Base-by-base conservation (phyloP, 768 basidiomycete species). In the Lepiota venenata region DNA sequence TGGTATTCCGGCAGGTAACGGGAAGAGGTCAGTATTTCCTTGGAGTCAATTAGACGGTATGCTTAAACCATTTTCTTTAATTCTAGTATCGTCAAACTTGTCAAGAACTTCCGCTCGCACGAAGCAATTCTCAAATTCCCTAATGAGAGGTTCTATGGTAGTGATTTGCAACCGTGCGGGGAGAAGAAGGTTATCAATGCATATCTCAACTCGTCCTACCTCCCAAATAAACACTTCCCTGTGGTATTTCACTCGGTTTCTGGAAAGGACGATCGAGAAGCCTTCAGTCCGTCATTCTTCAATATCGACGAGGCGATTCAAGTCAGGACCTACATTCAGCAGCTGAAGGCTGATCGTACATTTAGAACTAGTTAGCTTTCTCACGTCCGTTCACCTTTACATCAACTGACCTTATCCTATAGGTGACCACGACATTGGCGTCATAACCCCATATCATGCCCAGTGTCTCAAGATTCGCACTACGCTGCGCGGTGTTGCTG, bases 281-380 rank as follows among this genome's bases (percentile, higher is more conserved):
- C 79, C 2, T 74, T 77, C 0, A 87, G 85, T 0, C 87, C 85
- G 1, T 87, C 84, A 0, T 87, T 85, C 65, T 88, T 87, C 72
- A 88, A 88, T 55, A 75, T 81, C 36, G 75, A 81, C 25, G 85
- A 88, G 58, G 74, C 73, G 0, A 62, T 76, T 0, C 76, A 79
- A 43, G 81, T 87, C 43, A 80, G 78, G 58, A 58, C 62, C 0
- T 87, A 86, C 55, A 67, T 78, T 0, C 64, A 76, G 55, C 58
- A 50, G 5, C 60, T 77, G 14, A 73, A 72, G 25, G 56, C 58
- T 1, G 69, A 73, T 45, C 58, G 69, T 5, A 63, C 58, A 2
- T 67, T 72, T 59, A 63, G 73, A 14, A 79, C 77, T 9, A 70
- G 83, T 80, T 64, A 35, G 77, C 60, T 25, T 0, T 14, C n/a